Conservation (phyloP, 345 rosid genomes). For the Hypericum androsaemum region DNA sequence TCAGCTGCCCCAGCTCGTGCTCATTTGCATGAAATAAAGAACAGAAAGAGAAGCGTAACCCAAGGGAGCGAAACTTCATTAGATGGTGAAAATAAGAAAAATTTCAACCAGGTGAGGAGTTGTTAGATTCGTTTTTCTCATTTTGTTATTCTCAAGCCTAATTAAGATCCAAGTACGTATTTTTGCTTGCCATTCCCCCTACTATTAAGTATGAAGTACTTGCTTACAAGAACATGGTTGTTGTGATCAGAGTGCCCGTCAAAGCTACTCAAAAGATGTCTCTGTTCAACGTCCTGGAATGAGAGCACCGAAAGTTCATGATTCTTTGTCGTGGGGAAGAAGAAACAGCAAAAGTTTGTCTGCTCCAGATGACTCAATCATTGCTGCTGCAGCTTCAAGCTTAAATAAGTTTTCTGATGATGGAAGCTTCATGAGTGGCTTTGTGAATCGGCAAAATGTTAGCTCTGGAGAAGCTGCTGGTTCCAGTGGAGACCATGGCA, state of each 20-base stretch:
- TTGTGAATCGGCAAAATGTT: conserved; percentile 28
- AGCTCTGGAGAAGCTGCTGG: conserved; percentile 21
- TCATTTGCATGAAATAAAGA: conserved; percentile 71
- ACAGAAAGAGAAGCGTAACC: conserved; percentile 36
- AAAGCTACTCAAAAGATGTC: conserved; percentile 55
- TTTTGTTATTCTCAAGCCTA: neutral
- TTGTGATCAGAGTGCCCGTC: conserved; percentile 26
- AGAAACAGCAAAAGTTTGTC: conserved; percentile 32
- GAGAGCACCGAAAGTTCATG: conserved; percentile 59
- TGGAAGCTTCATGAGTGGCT: conserved; percentile 65
- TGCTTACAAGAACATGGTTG: conserved; percentile 6
- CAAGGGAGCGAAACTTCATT: conserved; percentile 20
- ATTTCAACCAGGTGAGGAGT: conserved; percentile 37
- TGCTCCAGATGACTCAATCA: conserved; percentile 40
- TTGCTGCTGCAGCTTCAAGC: conserved; percentile 47
- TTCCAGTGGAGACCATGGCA: conserved; percentile 20
- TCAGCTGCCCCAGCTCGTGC: conserved; percentile 77
- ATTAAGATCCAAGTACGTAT: too few species aligned
- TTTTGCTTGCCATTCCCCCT: too few species aligned
- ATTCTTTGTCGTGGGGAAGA: conserved; percentile 72
- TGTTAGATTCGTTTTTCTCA: neutral
- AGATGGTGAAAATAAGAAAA: conserved; percentile 26
- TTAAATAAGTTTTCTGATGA: conserved; percentile 65
- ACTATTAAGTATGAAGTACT: too few species aligned
- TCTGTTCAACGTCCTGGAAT: conserved; percentile 46